Evolutionary conservation across 2,329 filamentous ascomycete genomes (phyloP).

Genomic region (Chalaropsis thielavioides): DNA sequence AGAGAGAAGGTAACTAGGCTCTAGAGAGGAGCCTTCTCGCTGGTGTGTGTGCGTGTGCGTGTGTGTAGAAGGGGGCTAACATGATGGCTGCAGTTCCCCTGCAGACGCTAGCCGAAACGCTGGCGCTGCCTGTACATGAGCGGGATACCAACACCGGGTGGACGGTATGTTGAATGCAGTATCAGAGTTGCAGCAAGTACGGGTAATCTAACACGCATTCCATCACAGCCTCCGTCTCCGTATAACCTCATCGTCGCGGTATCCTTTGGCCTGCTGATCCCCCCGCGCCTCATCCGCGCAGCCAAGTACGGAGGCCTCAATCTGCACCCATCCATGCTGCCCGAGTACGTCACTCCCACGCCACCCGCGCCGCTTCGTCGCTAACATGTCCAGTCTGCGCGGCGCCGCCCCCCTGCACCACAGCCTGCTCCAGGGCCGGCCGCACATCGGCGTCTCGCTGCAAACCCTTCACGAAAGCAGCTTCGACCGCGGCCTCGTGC

Average conservation of each 20-base stretch:
- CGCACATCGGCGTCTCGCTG: slow-evolving; percentile 59
- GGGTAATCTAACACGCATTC: background rate
- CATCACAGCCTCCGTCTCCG: slow-evolving; percentile 37
- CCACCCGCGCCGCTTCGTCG: background rate
- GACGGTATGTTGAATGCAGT: slow-evolving; percentile 38
- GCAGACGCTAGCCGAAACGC: slow-evolving; percentile 44
- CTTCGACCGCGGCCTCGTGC: slow-evolving; percentile 67
- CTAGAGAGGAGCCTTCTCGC: background rate
- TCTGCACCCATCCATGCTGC: slow-evolving; percentile 81
- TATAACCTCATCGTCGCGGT: slow-evolving; percentile 80
- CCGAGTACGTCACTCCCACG: slow-evolving; percentile 42
- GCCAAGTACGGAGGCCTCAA: slow-evolving; percentile 80
- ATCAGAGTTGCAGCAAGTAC: slow-evolving; percentile 1
- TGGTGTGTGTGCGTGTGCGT: background rate
- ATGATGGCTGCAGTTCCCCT: slow-evolving; percentile 44
- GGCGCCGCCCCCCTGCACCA: slow-evolving; percentile 80
- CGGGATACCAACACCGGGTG: slow-evolving; percentile 72
- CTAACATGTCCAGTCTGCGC: slow-evolving; percentile 42
- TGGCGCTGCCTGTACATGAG: slow-evolving; percentile 56
- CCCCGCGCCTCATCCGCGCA: slow-evolving; percentile 52
- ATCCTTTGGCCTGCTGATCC: slow-evolving; percentile 86
- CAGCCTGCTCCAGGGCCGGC: slow-evolving; percentile 51
- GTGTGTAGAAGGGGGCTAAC: no score
- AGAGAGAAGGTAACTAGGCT: slow-evolving; percentile 38
- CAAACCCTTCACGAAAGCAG: slow-evolving; percentile 65